Evolutionary conservation across 1,284 basidiomycete species (phyloP).

Genomic region (Veloboletus limbatus): DNA sequence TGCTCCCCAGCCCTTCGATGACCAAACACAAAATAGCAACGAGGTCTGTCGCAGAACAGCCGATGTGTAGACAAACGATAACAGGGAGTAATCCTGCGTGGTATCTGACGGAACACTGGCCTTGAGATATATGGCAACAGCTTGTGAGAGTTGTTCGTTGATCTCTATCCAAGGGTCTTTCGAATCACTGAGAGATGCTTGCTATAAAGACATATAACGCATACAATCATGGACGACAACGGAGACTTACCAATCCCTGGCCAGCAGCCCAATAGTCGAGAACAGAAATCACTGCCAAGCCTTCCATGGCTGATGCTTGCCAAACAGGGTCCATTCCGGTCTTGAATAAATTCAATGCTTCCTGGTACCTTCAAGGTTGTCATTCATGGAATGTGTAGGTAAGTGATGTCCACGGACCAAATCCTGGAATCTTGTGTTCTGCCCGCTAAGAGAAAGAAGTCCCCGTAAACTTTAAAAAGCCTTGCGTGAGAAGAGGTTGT

Average conservation of each 20-base stretch:
- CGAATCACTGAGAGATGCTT: slow-evolving; percentile 44
- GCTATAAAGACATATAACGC: slow-evolving; percentile 37
- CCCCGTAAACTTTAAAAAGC: slow-evolving; percentile 84
- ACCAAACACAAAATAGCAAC: slow-evolving; percentile 77
- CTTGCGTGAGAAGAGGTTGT: slow-evolving; percentile 73
- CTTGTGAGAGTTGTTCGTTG: slow-evolving; percentile 66
- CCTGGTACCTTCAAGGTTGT: slow-evolving; percentile 66
- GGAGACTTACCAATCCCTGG: slow-evolving; percentile 60
- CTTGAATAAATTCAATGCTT: slow-evolving; percentile 74
- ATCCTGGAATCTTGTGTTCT: slow-evolving; percentile 75
- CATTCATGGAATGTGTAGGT: slow-evolving; percentile 21
- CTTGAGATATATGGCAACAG: slow-evolving; percentile 59
- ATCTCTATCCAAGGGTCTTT: slow-evolving; percentile 71
- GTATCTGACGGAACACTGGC: slow-evolving; percentile 52
- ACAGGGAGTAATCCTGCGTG: slow-evolving; percentile 55
- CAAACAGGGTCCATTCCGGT: slow-evolving; percentile 74
- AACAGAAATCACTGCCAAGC: slow-evolving; percentile 72
- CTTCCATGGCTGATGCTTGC: slow-evolving; percentile 86
- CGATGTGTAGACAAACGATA: slow-evolving; percentile 64
- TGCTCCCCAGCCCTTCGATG: slow-evolving; percentile 83
- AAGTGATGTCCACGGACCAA: slow-evolving; percentile 51
- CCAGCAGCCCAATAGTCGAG: slow-evolving; percentile 80
- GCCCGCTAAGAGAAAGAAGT: slow-evolving; percentile 84
- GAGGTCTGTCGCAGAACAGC: slow-evolving; percentile 67
- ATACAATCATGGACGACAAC: slow-evolving; percentile 1